Conservation (phyloP, 441 rosid genomes). For the Eutrema salsugineum region DNA sequence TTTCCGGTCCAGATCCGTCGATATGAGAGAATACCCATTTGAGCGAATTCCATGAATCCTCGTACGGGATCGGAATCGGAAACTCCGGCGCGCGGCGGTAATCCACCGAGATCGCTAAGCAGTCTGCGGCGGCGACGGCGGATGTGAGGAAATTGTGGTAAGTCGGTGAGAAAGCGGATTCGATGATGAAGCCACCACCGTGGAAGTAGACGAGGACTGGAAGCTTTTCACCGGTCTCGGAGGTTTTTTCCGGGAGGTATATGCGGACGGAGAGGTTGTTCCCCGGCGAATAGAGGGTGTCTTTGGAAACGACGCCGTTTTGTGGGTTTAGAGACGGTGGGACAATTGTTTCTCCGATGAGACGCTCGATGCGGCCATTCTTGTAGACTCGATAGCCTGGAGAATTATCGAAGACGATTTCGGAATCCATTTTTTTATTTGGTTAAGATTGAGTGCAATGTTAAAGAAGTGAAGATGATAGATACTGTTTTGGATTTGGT, state of each 20-base stretch:
- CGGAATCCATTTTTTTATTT: conserved; percentile 15
- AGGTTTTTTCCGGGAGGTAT: conserved; percentile 38
- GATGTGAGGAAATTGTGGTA: conserved; percentile 39
- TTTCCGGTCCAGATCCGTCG: conserved; percentile 34
- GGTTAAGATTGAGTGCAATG: not conserved
- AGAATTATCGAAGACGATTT: conserved; percentile 8
- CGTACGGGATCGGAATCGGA: conserved; percentile 37
- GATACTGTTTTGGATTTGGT: not conserved
- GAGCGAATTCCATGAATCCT: conserved; percentile 44
- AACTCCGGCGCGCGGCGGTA: conserved; percentile 47
- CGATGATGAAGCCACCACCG: conserved; percentile 53
- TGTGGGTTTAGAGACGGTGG: conserved; percentile 43
- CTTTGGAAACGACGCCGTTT: conserved; percentile 54
- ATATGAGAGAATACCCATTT: conserved; percentile 45
- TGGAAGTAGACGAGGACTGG: conserved; percentile 63
- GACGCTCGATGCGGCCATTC: conserved; percentile 48
- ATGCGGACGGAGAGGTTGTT: conserved; percentile 38
- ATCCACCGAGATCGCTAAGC: conserved; percentile 46
- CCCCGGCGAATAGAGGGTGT: conserved; percentile 37
- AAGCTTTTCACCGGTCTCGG: conserved; percentile 34
- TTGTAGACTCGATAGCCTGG: conserved; percentile 31
- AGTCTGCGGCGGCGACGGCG: conserved; percentile 29
- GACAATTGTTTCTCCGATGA: conserved; percentile 28
- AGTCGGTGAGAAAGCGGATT: conserved; percentile 34
- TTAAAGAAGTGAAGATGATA: not conserved